A percentile compares a stretch with the other conserved stretches of the same genome.
Conservation (phyloP, 352 stramenopile species). For the Phytophthora tentaculata region DNA sequence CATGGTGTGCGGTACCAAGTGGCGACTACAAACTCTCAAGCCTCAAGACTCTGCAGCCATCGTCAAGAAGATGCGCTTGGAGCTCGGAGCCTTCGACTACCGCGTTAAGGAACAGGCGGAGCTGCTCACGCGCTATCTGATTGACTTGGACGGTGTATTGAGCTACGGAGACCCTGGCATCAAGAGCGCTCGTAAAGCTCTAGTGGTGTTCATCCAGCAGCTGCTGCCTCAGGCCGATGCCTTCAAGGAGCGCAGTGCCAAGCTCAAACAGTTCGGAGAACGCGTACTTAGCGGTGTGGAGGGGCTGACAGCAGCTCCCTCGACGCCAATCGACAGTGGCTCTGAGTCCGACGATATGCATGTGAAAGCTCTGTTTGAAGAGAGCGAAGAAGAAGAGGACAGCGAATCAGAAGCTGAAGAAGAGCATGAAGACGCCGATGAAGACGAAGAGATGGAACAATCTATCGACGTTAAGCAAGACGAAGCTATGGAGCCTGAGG, state of each 20-base stretch:
- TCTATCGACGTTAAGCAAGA: constrained; percentile 15
- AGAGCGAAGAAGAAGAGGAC: constrained; percentile 33
- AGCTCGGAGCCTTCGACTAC: constrained; percentile 70
- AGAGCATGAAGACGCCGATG: constrained; percentile 9
- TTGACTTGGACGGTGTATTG: constrained; percentile 66
- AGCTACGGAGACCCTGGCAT: constrained; percentile 61
- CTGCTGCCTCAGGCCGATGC: constrained; percentile 51
- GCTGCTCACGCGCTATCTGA: constrained; percentile 60
- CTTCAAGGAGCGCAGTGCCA: constrained; percentile 46
- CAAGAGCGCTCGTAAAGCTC: constrained; percentile 57
- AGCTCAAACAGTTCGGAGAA: constrained; percentile 57
- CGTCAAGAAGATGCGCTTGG: constrained; percentile 53
- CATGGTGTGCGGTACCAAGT: constrained; percentile 50
- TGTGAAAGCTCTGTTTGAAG: constrained; percentile 30
- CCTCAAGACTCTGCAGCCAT: constrained; percentile 8
- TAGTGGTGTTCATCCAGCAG: constrained; percentile 58
- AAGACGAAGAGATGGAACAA: constrained; percentile 26
- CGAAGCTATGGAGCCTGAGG: constrained; percentile 18
- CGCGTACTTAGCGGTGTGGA: constrained; percentile 25
- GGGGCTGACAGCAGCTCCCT: neutral
- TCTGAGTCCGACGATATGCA: constrained; percentile 34
- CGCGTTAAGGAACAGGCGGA: constrained; percentile 63
- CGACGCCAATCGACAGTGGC: constrained; percentile 22
- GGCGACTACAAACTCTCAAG: constrained; percentile 42
- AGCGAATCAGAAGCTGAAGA: constrained; percentile 22